A percentile compares a stretch with the other conserved stretches of the same genome.
Evolutionary conservation across 305 asterid genomes (phyloP).

Genomic region (Vinca major): DNA sequence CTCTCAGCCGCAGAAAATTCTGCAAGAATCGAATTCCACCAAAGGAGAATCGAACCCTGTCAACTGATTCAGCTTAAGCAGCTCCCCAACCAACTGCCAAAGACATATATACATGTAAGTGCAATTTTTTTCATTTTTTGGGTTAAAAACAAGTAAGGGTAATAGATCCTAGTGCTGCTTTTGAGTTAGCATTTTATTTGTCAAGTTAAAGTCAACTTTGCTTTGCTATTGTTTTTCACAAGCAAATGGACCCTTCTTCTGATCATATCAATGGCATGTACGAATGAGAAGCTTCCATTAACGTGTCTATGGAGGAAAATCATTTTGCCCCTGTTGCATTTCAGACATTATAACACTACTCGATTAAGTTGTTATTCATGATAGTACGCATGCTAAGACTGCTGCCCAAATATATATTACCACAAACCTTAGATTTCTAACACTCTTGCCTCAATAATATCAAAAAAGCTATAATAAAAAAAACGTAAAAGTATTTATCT

Average conservation of each 20-base stretch:
- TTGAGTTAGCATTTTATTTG: background rate
- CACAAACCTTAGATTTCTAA: no score
- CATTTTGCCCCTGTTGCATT: conserved; percentile 1
- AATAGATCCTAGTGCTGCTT: background rate
- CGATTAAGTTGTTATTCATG: background rate
- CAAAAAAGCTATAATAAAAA: no score
- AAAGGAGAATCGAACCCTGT: no score
- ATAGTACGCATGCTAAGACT: background rate
- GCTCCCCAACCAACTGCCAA: no score
- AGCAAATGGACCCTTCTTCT: conserved; percentile 10
- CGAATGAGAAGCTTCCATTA: background rate
- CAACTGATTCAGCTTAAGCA: no score
- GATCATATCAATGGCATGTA: conserved; percentile 9
- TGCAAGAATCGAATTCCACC: no score
- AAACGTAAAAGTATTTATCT: no score
- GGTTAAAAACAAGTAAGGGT: background rate
- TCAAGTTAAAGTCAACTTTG: conserved; percentile 5
- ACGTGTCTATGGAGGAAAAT: conserved; percentile 4
- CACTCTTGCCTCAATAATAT: no score
- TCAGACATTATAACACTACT: background rate
- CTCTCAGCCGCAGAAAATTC: no score
- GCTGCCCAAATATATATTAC: no score
- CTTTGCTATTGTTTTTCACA: conserved; percentile 10
- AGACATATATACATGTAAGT: background rate
- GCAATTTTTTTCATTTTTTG: no score